Conservation (phyloP, 2,329 filamentous ascomycete species). For the Coniosporium tulheliwenetii region DNA sequence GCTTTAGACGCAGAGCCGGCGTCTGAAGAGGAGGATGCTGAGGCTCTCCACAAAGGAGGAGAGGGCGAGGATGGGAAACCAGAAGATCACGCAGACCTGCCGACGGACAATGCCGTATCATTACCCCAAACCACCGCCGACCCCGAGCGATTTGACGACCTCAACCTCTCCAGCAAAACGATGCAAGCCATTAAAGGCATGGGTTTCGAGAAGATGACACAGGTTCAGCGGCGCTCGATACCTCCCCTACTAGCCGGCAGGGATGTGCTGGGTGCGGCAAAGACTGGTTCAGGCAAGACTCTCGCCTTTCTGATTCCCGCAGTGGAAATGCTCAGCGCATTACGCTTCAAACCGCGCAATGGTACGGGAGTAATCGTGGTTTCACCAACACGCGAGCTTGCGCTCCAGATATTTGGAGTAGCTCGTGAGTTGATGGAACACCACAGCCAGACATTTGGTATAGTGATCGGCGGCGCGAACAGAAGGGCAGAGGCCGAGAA, state of each 20-base stretch:
- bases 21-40: constrained; percentile 11
- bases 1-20: neutral
- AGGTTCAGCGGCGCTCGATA: constrained; percentile 79
- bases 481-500: constrained; percentile 83
- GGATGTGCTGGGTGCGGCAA: constrained; percentile 88
- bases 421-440: constrained; percentile 83
- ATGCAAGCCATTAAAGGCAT: constrained; percentile 79
- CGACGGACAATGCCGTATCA: constrained; percentile 38
- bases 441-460: constrained; percentile 90
- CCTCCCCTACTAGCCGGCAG: constrained; percentile 77
- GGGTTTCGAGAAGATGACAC: constrained; percentile 91
- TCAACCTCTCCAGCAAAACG: constrained; percentile 77
- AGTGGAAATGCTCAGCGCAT: constrained; percentile 76
- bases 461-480: constrained; percentile 92
- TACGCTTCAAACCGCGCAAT: constrained; percentile 90
- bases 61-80: constrained; percentile 17
- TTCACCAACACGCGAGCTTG: constrained; percentile 83
- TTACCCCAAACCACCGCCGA: constrained; percentile 44
- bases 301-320: constrained; percentile 88
- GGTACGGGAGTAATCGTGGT: constrained; percentile 84
- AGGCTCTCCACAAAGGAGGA: too few species aligned
- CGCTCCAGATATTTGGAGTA: constrained; percentile 91
- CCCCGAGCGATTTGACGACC: constrained; percentile 59
- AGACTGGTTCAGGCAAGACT: constrained; percentile 93
- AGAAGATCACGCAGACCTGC: constrained; percentile 29